A percentile compares a stretch with the other conserved stretches of the same genome.
phyloP scores from a whole-genome alignment of 495 filamentous ascomycete species.

The Lasiosphaeria hispida region DNA sequence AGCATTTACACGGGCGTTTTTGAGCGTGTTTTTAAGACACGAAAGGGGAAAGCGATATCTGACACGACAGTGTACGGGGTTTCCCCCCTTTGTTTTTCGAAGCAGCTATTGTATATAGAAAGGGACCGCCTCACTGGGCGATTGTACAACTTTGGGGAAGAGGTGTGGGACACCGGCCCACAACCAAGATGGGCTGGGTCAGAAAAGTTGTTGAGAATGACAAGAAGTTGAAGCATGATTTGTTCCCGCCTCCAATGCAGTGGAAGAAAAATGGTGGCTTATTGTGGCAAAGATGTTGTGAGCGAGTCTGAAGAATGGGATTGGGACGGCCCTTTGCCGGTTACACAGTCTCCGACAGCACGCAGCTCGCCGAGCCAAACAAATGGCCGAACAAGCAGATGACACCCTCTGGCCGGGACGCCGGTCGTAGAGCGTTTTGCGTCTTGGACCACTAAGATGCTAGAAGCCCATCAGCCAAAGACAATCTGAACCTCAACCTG shows the following conservation, averaged over 20 bases:
- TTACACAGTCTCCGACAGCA: not conserved
- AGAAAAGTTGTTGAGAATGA: not conserved
- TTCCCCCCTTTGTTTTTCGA: not conserved
- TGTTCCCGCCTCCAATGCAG: not conserved
- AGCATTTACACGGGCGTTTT: conserved; percentile 24
- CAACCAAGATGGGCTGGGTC: not conserved
- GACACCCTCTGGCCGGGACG: no score
- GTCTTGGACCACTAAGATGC: no score
- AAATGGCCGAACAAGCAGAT: not conserved
- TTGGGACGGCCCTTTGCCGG: not conserved
- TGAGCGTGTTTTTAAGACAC: not conserved
- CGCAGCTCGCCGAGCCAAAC: not conserved
- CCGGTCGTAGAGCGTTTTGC: no score
- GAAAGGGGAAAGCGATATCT: not conserved
- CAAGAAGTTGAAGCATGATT: conserved; percentile 1
- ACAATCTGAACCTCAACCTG: no score
- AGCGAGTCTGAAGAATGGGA: not conserved
- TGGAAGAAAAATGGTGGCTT: not conserved
- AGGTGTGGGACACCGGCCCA: not conserved
- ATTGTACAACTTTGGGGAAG: conserved; percentile 3
- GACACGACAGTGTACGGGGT: not conserved
- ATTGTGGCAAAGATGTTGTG: not conserved
- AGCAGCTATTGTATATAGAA: conserved; percentile 20
- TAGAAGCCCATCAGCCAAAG: no score
- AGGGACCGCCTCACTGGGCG: conserved; percentile 8